Percentiles rank a stretch among this genome's conserved stretches.
phyloP scores from a whole-genome alignment of 202 grass and related monocot species.

The Setaria italica region DNA sequence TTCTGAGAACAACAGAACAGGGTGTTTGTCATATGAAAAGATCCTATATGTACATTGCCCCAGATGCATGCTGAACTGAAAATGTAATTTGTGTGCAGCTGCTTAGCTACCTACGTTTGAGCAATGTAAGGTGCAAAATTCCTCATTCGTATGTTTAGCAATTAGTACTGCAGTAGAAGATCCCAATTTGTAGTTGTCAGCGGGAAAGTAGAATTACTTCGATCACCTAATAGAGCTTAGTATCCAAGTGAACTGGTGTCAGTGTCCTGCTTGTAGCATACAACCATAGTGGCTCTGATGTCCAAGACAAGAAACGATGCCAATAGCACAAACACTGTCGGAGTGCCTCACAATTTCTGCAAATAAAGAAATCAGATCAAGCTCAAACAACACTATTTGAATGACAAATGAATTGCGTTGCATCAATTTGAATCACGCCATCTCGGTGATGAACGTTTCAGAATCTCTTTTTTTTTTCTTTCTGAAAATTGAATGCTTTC shows the following conservation, averaged over 20 bases:
- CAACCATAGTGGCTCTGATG: background rate
- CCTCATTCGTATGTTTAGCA: background rate
- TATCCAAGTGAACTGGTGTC: background rate
- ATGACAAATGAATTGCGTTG: background rate
- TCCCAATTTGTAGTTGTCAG: background rate
- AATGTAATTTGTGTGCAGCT: background rate
- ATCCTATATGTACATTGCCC: no score
- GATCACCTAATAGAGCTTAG: background rate
- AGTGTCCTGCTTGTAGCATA: background rate
- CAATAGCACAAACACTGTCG: no score
- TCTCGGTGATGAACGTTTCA: constrained; percentile 36
- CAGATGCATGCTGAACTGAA: background rate
- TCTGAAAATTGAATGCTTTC: constrained; percentile 11
- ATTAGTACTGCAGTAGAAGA: background rate
- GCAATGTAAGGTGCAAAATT: background rate
- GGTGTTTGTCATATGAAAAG: no score
- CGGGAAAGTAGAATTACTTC: background rate
- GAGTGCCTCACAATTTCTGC: background rate
- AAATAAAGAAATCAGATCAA: background rate
- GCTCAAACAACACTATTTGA: background rate
- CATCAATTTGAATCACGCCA: background rate
- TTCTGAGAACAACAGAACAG: no score
- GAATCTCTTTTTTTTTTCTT: background rate
- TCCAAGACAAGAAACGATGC: no score
- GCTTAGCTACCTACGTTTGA: background rate